These are phyloP conservation scores for Cadophora gregata DNA, from an alignment of 2,329 filamentous ascomycete species.

Conservation along the genomic window DNA sequence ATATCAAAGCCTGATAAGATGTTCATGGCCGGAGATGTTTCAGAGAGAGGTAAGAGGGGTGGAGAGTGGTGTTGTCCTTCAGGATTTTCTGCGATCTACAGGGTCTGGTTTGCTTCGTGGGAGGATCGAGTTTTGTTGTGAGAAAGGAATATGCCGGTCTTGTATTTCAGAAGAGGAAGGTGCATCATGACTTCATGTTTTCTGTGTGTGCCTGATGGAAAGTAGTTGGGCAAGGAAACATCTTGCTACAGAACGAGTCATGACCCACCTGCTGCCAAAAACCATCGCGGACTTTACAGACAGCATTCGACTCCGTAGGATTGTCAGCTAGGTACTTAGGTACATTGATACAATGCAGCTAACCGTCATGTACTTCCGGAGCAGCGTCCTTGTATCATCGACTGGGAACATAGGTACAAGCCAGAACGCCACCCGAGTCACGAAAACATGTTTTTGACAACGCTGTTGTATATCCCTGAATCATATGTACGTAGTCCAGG, in stretches of 20 bases:
- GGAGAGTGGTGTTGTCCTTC: background rate
- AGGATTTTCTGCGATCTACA: background rate
- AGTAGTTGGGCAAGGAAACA: background rate
- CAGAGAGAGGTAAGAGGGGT: background rate
- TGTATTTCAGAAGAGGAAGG: slow-evolving; percentile 2
- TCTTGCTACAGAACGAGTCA: background rate
- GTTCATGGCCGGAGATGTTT: background rate
- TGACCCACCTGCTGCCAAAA: background rate
- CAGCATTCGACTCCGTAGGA: background rate
- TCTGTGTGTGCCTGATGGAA: background rate
- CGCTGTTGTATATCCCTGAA: slow-evolving; percentile 4
- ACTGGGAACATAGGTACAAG: too few relatives aligned
- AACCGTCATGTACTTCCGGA: too few relatives aligned
- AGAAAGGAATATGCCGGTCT: background rate
- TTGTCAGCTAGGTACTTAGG: too few relatives aligned
- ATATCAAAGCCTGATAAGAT: background rate
- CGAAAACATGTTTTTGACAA: background rate
- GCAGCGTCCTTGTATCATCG: too few relatives aligned
- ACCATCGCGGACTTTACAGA: background rate
- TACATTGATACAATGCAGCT: too few relatives aligned
- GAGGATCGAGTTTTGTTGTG: background rate
- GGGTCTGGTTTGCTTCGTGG: background rate
- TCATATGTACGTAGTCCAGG: background rate
- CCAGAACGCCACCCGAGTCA: slow-evolving; percentile 10
- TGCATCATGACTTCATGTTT: background rate